phyloP scores from a whole-genome alignment of 1,284 basidiomycete species.

The Gastroboletus turbinatus region DNA sequence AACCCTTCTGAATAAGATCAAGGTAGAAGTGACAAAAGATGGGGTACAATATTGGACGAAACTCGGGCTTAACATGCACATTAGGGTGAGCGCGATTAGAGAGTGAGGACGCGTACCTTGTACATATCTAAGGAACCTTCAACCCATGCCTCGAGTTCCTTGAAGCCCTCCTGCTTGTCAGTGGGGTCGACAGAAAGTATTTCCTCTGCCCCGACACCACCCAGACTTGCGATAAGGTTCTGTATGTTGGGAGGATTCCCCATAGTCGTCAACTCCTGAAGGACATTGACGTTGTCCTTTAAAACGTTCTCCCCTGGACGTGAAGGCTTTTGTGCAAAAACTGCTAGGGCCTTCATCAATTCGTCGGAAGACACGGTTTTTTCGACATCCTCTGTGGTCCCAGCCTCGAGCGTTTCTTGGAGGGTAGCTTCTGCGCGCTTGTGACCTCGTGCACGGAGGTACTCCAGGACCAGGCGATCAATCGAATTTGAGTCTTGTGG shows the following conservation, averaged over 20 bases:
- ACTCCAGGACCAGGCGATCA: conserved; percentile 78
- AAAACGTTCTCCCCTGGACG: conserved; percentile 64
- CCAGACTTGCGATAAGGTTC: conserved; percentile 72
- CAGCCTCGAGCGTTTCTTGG: conserved; percentile 63
- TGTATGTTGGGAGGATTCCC: conserved; percentile 69
- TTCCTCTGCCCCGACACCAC: conserved; percentile 77
- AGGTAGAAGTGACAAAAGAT: conserved; percentile 98
- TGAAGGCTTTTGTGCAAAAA: conserved; percentile 63
- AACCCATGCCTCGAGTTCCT: conserved; percentile 91
- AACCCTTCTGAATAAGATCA: conserved; percentile 89
- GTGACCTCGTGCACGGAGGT: conserved; percentile 82
- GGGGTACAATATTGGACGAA: conserved; percentile 90
- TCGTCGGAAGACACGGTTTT: conserved; percentile 56
- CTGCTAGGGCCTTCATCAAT: conserved; percentile 62
- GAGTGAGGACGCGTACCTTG: conserved; percentile 45
- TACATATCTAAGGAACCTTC: conserved; percentile 89
- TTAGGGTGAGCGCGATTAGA: conserved; percentile 7
- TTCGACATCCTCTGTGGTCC: conserved; percentile 51
- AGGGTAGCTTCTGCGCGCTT: conserved; percentile 70
- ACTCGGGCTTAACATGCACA: conserved; percentile 71
- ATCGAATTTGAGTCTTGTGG: conserved; percentile 42
- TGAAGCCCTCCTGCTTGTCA: conserved; percentile 86
- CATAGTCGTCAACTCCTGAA: conserved; percentile 65
- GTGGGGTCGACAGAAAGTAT: conserved; percentile 83
- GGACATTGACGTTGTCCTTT: conserved; percentile 61